Base-by-base conservation (phyloP, 2,329 filamentous ascomycete species). In the Cladophialophora yegresii region DNA sequence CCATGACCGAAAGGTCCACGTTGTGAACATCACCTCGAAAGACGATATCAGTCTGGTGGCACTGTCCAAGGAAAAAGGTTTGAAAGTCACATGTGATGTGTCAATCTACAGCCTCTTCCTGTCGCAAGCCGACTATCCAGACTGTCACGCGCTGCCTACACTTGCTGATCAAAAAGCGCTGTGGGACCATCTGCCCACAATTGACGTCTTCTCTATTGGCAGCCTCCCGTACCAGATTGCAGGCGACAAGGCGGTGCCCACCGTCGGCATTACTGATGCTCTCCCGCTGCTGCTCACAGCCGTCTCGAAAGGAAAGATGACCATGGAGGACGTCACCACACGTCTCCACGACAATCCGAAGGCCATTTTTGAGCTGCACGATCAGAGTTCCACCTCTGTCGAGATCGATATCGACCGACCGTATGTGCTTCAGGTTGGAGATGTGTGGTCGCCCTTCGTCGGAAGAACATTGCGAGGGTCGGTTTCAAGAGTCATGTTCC, bases 41-140 rank as follows among this genome's bases (percentile, higher is more conserved):
- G 90, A 92, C 68, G 90, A 93, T 71, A 92, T 93, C 72, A 85
- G 82, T 67, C 80, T 93, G 58, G 91, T 93, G 72, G 86, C 89
- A 7, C 83, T 93, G 32, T 88, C 88, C 79, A 93, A 93, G 78
- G 83, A 87, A 73, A 93, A 92, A 80, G 89, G 89, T n/a, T 80
- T 93, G 64, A 88, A 88, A 75, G 89, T 93, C 51, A 92, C 90
- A 23, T 93, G 90, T 76, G 90, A 93, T 75, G 89, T 93, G 50
- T 89, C 87, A n/a, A 84, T 93, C 71, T 92, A 91, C 80, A 85
- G 88, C 20, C 82, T 93, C 49, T 93, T 92, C 80, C 81, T 93
- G 26, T 88, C 87, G 4, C 87, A 87, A 71, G 81, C 85, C 55
- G 88, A 92, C 71, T 90, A 83, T 76, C 88, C 89, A 1, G 82